Evolutionary conservation across 2,329 filamentous ascomycete species (phyloP).

Genomic region (Verticillium zaregamsianum): DNA sequence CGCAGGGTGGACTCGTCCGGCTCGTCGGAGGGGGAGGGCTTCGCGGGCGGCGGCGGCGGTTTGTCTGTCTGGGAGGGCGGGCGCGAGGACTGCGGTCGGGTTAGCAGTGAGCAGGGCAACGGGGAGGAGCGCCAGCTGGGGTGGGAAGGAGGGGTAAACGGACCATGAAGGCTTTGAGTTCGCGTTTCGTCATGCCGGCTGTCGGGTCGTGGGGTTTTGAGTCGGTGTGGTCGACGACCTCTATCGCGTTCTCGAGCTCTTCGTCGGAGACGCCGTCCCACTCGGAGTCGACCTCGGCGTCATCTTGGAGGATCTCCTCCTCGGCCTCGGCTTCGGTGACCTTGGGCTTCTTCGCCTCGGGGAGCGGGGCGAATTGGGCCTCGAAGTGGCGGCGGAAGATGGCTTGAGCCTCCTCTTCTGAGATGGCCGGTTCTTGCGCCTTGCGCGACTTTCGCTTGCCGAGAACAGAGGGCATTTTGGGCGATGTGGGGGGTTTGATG

Average conservation of each 20-base stretch:
- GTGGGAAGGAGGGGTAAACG: constrained; percentile 5
- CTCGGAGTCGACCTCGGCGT: constrained; percentile 18
- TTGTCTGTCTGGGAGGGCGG: constrained; percentile 32
- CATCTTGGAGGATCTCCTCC: constrained; percentile 22
- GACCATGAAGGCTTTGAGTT: constrained; percentile 77
- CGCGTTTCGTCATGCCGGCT: constrained; percentile 56
- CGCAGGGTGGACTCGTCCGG: constrained; percentile 67
- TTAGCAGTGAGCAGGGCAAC: constrained; percentile 4
- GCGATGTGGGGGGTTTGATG: background rate
- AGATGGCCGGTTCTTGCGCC: background rate
- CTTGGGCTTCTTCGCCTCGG: constrained; percentile 21
- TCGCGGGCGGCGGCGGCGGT: constrained; percentile 16
- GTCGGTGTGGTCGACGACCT: constrained; percentile 59
- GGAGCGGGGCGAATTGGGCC: constrained; percentile 75
- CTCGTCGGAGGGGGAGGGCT: constrained; percentile 28
- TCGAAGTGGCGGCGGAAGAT: constrained; percentile 85
- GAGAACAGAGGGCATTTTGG: constrained; percentile 11
- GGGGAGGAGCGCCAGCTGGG: background rate
- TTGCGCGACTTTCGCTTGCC: constrained; percentile 14
- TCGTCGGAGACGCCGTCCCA: constrained; percentile 24
- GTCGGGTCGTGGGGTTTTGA: constrained; percentile 29
- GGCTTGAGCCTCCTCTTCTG: constrained; percentile 49
- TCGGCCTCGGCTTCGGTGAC: constrained; percentile 18
- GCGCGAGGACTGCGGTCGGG: constrained; percentile 38
- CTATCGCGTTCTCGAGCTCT: constrained; percentile 33